A percentile compares a stretch with the other conserved stretches of the same genome.
These are phyloP conservation scores for Aspergillus quadricinctus DNA, from an alignment of 2,329 filamentous ascomycete species.

Conservation along the genomic window DNA sequence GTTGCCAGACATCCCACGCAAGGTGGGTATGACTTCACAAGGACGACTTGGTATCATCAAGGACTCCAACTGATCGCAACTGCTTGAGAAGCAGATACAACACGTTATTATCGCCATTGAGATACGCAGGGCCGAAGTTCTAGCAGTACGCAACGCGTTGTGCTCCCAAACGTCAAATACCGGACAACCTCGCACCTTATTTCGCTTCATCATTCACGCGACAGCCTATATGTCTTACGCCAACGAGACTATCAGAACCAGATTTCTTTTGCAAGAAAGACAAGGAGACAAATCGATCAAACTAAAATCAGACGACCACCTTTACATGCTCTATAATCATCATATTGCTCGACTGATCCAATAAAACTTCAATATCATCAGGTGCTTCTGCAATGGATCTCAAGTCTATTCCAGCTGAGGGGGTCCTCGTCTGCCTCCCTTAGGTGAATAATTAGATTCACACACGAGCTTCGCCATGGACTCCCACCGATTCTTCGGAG, in stretches of 20 bases:
- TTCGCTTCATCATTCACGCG: not conserved
- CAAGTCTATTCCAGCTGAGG: constrained; percentile 19
- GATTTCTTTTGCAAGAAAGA: constrained; percentile 5
- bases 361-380: constrained; percentile 7
- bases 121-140: not conserved
- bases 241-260: constrained; percentile 8
- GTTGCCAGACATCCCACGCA: constrained; percentile 12
- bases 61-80: not conserved
- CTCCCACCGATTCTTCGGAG: constrained; percentile 22
- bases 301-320: not conserved
- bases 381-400: constrained; percentile 20
- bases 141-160: not conserved
- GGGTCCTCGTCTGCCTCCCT: constrained; percentile 22
- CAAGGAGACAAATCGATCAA: constrained; percentile 1
- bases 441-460: constrained; percentile 22
- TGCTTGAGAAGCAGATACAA: not conserved
- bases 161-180: not conserved
- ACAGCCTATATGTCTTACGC: constrained; percentile 21
- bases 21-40: constrained; percentile 16
- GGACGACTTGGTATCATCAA: not conserved
- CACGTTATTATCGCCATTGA: not conserved
- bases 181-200: not conserved
- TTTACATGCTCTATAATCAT: constrained; percentile 7
- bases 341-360: constrained; percentile 7
- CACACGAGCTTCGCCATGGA: constrained; percentile 29